Base-by-base conservation (phyloP, 306 rosid species). In the Morella rubra region DNA sequence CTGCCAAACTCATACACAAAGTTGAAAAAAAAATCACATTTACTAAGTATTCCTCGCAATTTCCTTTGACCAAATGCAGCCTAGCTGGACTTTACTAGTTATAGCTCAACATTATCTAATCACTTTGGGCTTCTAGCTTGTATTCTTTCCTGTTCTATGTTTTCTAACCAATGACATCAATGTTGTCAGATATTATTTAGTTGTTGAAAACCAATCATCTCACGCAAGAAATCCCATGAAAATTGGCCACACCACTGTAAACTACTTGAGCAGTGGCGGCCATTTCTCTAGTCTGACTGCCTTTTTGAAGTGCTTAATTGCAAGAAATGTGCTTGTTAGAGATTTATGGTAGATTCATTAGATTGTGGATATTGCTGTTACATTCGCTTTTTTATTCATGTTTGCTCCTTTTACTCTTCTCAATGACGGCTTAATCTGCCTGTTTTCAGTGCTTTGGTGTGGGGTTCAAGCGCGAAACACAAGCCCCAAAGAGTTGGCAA, bases 401-500 rank as follows among this genome's bases (percentile, higher is more conserved):
- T 67, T 6, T 49, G 6, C 44, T 22, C 24, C 67, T 1, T 62
- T n/a, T 40, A 44, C 18, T 44, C 69, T 68, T n/a, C 65, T 3
- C 66, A 75, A 46, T 73, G 81, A 74, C 81, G 47, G 73, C 75
- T 55, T 58, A 79, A 76, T 44, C 69, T 55, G 42, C 71, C 76
- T 79, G 61, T 72, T 85, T 22, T 42, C 92, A 90, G 99, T 88
- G 97, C 99, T 69, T 80, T 95, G 85, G 98, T 95, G 73, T 91
- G 97, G 97, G 99, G 99, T 45, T 95, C 97, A 24, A 95, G 99
- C 10, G 99, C 80, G 44, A 95, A 92, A 61, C 99, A 95, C 90
- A 92, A 95, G 86, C 97, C 99, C 53, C 99, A 95, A 77, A 93
- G 96, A 83, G 99, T 96, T 60, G 99, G 98, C 86, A 96, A 88